Percentiles rank a stretch among this genome's conserved stretches.
Conservation (phyloP, 2,329 filamentous ascomycete genomes). For the Cladosporium sp. region DNA sequence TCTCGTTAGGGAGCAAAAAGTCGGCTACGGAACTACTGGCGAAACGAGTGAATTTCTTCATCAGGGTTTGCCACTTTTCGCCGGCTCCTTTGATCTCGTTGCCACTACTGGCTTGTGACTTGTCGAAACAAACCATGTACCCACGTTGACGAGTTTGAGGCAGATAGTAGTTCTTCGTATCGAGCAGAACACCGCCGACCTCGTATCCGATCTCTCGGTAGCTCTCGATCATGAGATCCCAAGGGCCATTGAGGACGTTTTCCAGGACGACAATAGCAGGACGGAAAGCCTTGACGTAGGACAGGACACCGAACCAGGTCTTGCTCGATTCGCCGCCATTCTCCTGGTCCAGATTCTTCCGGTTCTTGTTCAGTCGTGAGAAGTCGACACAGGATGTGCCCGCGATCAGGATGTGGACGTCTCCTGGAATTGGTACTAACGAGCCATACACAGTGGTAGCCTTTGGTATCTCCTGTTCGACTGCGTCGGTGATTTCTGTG, state of each 20-base stretch:
- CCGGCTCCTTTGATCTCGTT: not conserved
- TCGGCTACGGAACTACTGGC: constrained; percentile 60
- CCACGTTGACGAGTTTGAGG: constrained; percentile 54
- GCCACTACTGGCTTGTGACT: constrained; percentile 7
- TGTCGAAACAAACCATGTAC: constrained; percentile 45
- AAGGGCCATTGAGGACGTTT: constrained; percentile 63
- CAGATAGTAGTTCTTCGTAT: constrained; percentile 69
- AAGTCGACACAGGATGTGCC: constrained; percentile 76
- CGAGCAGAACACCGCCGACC: constrained; percentile 47
- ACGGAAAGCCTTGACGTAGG: constrained; percentile 51
- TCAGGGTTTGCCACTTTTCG: constrained; percentile 41
- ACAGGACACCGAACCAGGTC: constrained; percentile 60
- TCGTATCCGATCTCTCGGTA: constrained; percentile 55
- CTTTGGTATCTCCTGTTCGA: constrained; percentile 19
- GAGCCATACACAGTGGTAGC: constrained; percentile 64
- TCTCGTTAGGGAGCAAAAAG: constrained; percentile 57
- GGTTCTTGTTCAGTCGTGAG: constrained; percentile 59
- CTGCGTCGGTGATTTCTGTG: constrained; percentile 33
- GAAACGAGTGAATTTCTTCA: constrained; percentile 48
- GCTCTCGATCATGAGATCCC: constrained; percentile 42
- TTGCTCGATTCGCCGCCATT: constrained; percentile 58
- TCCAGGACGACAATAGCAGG: constrained; percentile 67
- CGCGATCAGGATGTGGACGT: constrained; percentile 63
- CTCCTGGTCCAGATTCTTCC: constrained; percentile 46
- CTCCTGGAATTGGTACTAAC: constrained; percentile 50